Conservation (phyloP, 2,329 filamentous ascomycete genomes). For the Gnomoniopsis smithogilvyi region DNA sequence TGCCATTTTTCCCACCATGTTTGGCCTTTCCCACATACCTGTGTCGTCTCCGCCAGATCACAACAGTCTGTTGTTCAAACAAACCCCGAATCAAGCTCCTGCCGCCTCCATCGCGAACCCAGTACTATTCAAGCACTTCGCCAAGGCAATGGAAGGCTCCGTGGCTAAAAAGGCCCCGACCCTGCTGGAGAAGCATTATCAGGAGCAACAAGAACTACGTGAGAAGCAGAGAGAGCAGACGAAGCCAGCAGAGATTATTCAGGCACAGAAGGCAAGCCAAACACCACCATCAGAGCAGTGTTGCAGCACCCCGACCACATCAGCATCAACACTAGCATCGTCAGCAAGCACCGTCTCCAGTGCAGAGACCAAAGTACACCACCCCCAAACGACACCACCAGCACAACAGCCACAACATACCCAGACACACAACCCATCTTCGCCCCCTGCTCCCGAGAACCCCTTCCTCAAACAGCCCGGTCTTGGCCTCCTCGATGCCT, state of each 20-base stretch:
- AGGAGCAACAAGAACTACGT: constrained; percentile 9
- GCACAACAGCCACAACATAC: background rate
- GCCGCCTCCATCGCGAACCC: constrained; percentile 10
- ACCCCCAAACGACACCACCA: constrained; percentile 1
- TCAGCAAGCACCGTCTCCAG: constrained; percentile 2
- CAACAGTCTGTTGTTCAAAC: constrained; percentile 30
- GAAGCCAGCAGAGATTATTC: constrained; percentile 4
- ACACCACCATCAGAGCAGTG: background rate
- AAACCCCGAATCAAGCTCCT: constrained; percentile 7
- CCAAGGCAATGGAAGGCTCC: constrained; percentile 21
- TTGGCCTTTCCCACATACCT: constrained; percentile 28
- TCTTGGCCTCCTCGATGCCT: constrained; percentile 7
- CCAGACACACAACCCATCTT: background rate
- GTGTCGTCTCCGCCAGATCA: constrained; percentile 38
- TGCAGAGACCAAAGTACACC: constrained; percentile 12
- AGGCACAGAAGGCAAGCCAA: constrained; percentile 7
- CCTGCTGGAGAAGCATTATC: constrained; percentile 16
- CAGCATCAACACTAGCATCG: constrained; percentile 13
- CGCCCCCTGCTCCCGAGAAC: background rate
- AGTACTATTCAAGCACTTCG: constrained; percentile 22
- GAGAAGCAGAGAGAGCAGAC: background rate
- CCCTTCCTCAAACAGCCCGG: constrained; percentile 5
- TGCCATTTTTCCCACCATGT: constrained; percentile 13
- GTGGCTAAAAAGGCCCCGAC: constrained; percentile 13
- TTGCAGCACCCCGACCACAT: constrained; percentile 8